A percentile compares a stretch with the other conserved stretches of the same genome.
Conservation (phyloP, 2,329 filamentous ascomycete species). For the Fusarium odoratissimum region DNA sequence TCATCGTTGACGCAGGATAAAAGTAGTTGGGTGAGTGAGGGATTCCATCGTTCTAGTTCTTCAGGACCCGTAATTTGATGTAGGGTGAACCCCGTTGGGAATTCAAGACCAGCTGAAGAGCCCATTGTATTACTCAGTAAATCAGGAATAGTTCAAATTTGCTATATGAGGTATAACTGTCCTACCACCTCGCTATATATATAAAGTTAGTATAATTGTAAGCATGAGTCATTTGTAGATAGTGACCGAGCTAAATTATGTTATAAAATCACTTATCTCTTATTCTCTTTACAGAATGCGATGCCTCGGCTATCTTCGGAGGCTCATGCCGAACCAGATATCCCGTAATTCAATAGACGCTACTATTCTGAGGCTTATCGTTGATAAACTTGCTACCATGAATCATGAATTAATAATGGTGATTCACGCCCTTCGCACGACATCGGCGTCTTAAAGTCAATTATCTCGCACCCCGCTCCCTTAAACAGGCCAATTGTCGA, state of each 20-base stretch:
- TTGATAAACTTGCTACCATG: neutral
- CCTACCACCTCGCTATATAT: fast-evolving
- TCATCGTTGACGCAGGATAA: neutral
- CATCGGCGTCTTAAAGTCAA: neutral
- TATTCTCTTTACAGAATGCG: neutral
- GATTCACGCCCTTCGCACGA: neutral
- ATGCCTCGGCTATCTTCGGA: neutral
- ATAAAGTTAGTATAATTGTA: fast-evolving
- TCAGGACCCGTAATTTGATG: fast-evolving
- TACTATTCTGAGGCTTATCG: neutral
- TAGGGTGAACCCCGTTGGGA: neutral
- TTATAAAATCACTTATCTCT: neutral
- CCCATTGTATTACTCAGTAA: neutral
- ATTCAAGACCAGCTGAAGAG: fast-evolving
- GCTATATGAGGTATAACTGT: fast-evolving
- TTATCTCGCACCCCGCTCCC: neutral
- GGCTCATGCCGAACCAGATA: neutral
- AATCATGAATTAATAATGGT: neutral
- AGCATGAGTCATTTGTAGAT: neutral
- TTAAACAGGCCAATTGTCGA: neutral
- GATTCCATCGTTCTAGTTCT: neutral
- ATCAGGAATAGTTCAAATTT: fast-evolving
- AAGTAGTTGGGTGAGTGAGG: neutral
- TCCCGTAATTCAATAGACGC: fast-evolving
- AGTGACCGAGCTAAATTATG: neutral